Conservation (phyloP, 2,329 filamentous ascomycete genomes). For the Tolypocladium ophioglossoides region DNA sequence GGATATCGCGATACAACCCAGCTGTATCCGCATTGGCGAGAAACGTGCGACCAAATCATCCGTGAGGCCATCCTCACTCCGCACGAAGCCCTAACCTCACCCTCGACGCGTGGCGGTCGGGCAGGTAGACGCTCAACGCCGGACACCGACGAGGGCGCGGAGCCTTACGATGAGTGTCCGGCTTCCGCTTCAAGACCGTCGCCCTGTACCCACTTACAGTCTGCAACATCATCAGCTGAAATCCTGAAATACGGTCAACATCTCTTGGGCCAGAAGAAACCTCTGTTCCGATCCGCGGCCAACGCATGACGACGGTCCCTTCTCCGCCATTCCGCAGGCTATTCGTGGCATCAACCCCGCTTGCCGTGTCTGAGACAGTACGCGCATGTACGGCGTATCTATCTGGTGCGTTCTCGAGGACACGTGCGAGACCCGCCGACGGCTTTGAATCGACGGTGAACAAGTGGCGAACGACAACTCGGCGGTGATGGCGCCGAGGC, state of each 20-base stretch:
- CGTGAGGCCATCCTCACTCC: too few relatives aligned
- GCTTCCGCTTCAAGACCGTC: too few relatives aligned
- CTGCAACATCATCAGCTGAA: background rate
- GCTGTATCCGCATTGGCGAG: too few relatives aligned
- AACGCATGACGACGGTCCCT: background rate
- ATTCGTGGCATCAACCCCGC: background rate
- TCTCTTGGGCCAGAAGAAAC: background rate
- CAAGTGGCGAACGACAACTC: background rate
- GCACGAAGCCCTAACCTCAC: too few relatives aligned
- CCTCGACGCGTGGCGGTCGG: too few relatives aligned
- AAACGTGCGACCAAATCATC: too few relatives aligned
- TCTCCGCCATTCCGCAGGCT: background rate
- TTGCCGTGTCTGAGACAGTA: background rate
- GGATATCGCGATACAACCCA: too few relatives aligned
- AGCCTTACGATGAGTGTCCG: too few relatives aligned
- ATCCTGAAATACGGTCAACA: background rate
- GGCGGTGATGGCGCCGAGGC: background rate
- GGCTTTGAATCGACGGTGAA: background rate
- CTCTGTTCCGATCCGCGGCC: background rate
- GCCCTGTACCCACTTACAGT: background rate
- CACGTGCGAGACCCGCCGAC: background rate
- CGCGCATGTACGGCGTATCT: background rate
- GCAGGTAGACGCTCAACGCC: too few relatives aligned
- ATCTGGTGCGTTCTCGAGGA: background rate
- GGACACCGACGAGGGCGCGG: too few relatives aligned